A percentile compares a stretch with the other conserved stretches of the same genome.
Conservation (phyloP, 2,329 filamentous ascomycete species). For the Huntiella abstrusa region DNA sequence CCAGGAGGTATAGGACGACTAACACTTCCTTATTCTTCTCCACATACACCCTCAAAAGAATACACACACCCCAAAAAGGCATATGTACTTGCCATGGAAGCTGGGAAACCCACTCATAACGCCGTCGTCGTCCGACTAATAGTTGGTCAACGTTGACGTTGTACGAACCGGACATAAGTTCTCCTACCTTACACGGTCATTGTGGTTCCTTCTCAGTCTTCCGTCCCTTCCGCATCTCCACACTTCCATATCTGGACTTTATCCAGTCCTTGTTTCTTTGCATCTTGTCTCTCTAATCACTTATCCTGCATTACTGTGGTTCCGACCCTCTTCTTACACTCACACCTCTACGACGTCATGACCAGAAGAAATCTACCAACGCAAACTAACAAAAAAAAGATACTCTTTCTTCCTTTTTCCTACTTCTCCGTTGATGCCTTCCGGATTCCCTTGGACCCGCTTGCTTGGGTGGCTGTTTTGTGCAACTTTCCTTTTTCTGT, state of each 20-base stretch:
- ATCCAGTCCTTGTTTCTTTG: not conserved
- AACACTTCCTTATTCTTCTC: not conserved
- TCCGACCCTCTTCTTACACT: not conserved
- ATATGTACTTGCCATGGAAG: no score
- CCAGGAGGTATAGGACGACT: slow-evolving; percentile 22
- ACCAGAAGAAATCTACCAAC: slow-evolving; percentile 2
- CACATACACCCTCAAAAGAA: not conserved
- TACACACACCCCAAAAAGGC: not conserved
- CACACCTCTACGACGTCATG: slow-evolving; percentile 3
- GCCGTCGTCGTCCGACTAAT: no score
- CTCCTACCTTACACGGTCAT: no score
- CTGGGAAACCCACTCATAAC: no score
- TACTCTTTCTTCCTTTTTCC: slow-evolving; percentile 1
- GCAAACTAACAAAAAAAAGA: not conserved
- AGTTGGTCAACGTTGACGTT: no score
- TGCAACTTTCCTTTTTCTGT: not conserved
- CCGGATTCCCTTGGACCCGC: not conserved
- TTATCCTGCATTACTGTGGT: not conserved
- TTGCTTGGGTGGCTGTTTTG: not conserved
- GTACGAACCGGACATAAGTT: no score
- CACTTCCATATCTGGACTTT: no score
- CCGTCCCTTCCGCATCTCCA: not conserved
- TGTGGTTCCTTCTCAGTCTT: not conserved
- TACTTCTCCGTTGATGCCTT: slow-evolving; percentile 1
- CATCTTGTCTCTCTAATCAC: not conserved